A percentile compares a stretch with the other conserved stretches of the same genome.
phyloP scores from a whole-genome alignment of 768 basidiomycete genomes.

The Xerocomellus chrysenteron region DNA sequence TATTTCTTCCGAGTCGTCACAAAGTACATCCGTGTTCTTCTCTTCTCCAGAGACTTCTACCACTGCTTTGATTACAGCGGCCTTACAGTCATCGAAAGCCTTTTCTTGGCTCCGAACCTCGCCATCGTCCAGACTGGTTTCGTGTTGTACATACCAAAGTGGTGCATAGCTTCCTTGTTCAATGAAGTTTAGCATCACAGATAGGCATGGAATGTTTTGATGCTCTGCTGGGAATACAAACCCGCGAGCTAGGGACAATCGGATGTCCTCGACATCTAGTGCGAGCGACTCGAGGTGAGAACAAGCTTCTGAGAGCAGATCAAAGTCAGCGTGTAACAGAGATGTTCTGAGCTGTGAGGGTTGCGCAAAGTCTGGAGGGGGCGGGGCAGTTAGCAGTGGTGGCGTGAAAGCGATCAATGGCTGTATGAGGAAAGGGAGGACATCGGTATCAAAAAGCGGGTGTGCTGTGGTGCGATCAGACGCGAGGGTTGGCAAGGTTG shows the following conservation, averaged over 20 bases:
- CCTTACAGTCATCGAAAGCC: slow-evolving; percentile 79
- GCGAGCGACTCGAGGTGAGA: slow-evolving; percentile 74
- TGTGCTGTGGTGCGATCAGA: slow-evolving; percentile 38
- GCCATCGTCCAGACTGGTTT: slow-evolving; percentile 33
- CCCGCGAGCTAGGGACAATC: slow-evolving; percentile 68
- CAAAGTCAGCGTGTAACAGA: slow-evolving; percentile 65
- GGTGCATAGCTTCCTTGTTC: slow-evolving; percentile 68
- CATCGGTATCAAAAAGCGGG: slow-evolving; percentile 59
- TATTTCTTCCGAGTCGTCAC: slow-evolving; percentile 58
- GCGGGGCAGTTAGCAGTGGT: slow-evolving; percentile 41
- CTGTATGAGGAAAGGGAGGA: slow-evolving; percentile 60
- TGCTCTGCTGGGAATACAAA: slow-evolving; percentile 58
- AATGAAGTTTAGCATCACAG: slow-evolving; percentile 68
- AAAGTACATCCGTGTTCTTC: slow-evolving; percentile 73
- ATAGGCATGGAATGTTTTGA: slow-evolving; percentile 55
- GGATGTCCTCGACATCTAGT: slow-evolving; percentile 75
- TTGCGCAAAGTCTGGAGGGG: slow-evolving; percentile 38
- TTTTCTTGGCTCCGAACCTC: slow-evolving; percentile 66
- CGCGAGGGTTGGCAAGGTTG: neutral
- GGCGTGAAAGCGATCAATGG: slow-evolving; percentile 62
- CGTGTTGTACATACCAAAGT: slow-evolving; percentile 52
- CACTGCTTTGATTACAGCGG: slow-evolving; percentile 79
- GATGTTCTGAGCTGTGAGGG: slow-evolving; percentile 41
- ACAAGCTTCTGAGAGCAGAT: slow-evolving; percentile 71
- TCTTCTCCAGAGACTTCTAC: slow-evolving; percentile 86